Conservation (phyloP, 768 basidiomycete species). For the Lactarius trivialis region DNA sequence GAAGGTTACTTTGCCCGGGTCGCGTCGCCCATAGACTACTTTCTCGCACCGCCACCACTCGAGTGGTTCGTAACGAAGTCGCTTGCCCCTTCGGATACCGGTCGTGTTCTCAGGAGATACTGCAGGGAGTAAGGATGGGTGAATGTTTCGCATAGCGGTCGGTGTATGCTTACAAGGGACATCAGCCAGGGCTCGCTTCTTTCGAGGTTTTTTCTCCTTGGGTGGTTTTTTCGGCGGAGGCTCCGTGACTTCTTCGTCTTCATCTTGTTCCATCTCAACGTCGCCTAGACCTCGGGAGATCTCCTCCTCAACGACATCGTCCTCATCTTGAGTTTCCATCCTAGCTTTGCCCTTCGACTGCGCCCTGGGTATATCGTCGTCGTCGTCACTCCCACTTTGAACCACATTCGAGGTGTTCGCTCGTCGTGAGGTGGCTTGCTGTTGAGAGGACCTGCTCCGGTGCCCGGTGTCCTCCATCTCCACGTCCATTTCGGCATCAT, state of each 20-base stretch:
- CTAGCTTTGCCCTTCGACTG: slow-evolving; percentile 33
- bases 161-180: slow-evolving; percentile 1
- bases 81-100: slow-evolving; percentile 64
- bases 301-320: slow-evolving; percentile 37
- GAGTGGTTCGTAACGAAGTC: slow-evolving; percentile 65
- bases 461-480: slow-evolving; percentile 25
- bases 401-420: background rate
- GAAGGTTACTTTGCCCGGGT: slow-evolving; percentile 39
- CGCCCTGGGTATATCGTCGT: background rate
- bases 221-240: slow-evolving; percentile 20
- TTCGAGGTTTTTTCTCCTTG: slow-evolving; percentile 2
- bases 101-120: slow-evolving; percentile 29
- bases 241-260: slow-evolving; percentile 29
- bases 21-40: slow-evolving; percentile 68
- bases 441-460: background rate
- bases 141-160: background rate
- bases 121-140: slow-evolving; percentile 3
- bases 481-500: slow-evolving; percentile 25
- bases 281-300: slow-evolving; percentile 34
- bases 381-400: slow-evolving; percentile 3
- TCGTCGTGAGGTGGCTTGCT: slow-evolving; percentile 6
- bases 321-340: slow-evolving; percentile 21
- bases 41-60: slow-evolving; percentile 94
- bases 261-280: slow-evolving; percentile 26
- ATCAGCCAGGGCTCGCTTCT: slow-evolving; percentile 10